Conservation (phyloP, 495 filamentous ascomycete genomes). For the Neurospora sp. region DNA sequence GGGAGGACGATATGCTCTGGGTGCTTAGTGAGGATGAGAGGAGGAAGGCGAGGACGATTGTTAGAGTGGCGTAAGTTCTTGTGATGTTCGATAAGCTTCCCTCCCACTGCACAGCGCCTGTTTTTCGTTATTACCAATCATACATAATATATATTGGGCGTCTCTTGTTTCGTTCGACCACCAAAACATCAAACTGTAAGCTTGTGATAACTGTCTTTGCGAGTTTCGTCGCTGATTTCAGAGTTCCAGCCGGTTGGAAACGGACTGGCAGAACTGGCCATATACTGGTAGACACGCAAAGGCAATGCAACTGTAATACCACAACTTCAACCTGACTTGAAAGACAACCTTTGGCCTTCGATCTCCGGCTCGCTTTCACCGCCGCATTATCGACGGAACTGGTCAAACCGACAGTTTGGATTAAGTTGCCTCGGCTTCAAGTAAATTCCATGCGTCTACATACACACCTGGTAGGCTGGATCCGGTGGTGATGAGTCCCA, state of each 20-base stretch:
- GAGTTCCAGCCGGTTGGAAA: background rate
- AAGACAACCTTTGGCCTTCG: background rate
- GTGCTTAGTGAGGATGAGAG: conserved; percentile 45
- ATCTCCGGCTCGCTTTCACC: background rate
- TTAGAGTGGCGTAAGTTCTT: conserved; percentile 13
- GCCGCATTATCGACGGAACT: background rate
- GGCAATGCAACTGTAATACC: too few relatives aligned
- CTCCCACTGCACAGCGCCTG: background rate
- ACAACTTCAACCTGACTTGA: too few relatives aligned
- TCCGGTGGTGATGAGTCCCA: background rate
- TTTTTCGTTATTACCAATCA: background rate
- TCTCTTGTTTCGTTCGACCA: background rate
- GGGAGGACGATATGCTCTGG: conserved; percentile 37
- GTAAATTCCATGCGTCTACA: background rate
- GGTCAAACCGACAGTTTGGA: background rate
- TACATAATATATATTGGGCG: background rate
- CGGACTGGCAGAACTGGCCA: too few relatives aligned
- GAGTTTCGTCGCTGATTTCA: background rate
- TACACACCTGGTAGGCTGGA: background rate
- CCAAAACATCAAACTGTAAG: background rate
- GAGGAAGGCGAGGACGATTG: conserved; percentile 40
- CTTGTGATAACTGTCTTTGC: background rate
- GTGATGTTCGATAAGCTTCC: background rate
- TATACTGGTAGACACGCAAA: too few relatives aligned
- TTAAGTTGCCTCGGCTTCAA: background rate